A percentile compares a stretch with the other conserved stretches of the same genome.
These are phyloP conservation scores for Skeletonema menzelii DNA, from an alignment of 108 stramenopile genomes.

Conservation along the genomic window DNA sequence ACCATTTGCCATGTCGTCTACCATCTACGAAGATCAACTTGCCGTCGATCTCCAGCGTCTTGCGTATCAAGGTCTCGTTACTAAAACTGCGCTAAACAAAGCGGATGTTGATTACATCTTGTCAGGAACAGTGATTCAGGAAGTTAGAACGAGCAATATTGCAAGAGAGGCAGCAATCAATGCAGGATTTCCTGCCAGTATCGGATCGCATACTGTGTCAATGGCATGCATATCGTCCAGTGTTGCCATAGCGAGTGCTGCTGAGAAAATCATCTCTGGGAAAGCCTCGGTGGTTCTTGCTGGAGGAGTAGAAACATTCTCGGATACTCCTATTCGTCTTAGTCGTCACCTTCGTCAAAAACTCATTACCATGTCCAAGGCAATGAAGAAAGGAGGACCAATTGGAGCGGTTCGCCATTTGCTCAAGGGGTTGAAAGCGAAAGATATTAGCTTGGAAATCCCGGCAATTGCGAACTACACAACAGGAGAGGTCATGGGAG, in stretches of 20 bases:
- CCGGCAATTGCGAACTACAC: conserved; percentile 99
- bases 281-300: conserved; percentile 94
- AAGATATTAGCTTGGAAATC: conserved; percentile 92
- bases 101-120: conserved; percentile 91
- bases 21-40: conserved; percentile 92
- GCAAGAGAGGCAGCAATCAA: conserved; percentile 95
- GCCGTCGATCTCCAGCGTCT: conserved; percentile 96
- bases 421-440: conserved; percentile 88
- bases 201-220: conserved; percentile 95
- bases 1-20: conserved; percentile 91
- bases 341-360: conserved; percentile 88
- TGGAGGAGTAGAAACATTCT: conserved; percentile 96
- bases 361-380: conserved; percentile 90
- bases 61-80: conserved; percentile 91
- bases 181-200: conserved; percentile 89
- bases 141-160: conserved; percentile 93
- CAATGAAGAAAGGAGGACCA: conserved; percentile 94
- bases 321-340: conserved; percentile 96
- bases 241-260: conserved; percentile 92
- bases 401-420: conserved; percentile 75
- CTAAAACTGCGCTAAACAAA: conserved; percentile 92
- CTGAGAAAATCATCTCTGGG: conserved; percentile 91
- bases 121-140: conserved; percentile 95
- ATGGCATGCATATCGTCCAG: conserved; percentile 96
- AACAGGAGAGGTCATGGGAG: conserved; percentile 99